Conservation (phyloP, 495 filamentous ascomycete genomes). For the Annulohypoxylon stygium region DNA sequence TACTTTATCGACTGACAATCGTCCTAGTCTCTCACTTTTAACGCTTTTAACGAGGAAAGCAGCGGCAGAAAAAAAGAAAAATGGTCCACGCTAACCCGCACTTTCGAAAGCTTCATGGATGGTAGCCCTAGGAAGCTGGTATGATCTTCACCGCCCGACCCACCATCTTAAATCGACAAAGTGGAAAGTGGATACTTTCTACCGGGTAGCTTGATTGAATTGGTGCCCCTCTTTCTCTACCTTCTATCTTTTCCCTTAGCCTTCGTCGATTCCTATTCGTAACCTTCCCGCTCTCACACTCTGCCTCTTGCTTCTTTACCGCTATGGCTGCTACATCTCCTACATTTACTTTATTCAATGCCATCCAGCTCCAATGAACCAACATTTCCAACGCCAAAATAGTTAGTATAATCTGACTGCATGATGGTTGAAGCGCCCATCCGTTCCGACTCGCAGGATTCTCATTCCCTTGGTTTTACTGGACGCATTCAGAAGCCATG, state of each 20-base stretch:
- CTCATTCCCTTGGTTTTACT: constrained; percentile 27
- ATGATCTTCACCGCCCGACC: constrained; percentile 43
- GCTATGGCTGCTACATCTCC: constrained; percentile 37
- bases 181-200: not conserved
- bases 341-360: not conserved
- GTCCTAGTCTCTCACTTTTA: constrained; percentile 17
- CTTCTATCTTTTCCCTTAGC: not conserved
- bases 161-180: constrained; percentile 20
- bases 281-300: not conserved
- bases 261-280: constrained; percentile 6
- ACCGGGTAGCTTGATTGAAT: constrained; percentile 1
- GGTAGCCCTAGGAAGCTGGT: constrained; percentile 16
- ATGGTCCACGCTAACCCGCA: constrained; percentile 15
- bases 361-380: constrained; percentile 28
- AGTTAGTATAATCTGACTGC: constrained; percentile 29
- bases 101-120: constrained; percentile 14
- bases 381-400: constrained; percentile 18
- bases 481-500: constrained; percentile 21
- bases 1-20: constrained; percentile 30
- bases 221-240: constrained; percentile 14
- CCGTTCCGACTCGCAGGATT: constrained; percentile 32
- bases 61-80: constrained; percentile 42
- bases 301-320: constrained; percentile 9
- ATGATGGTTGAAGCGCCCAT: constrained; percentile 41
- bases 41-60: constrained; percentile 6